A percentile compares a stretch with the other conserved stretches of the same genome.
Evolutionary conservation across 2,329 filamentous ascomycete species (phyloP).

Genomic region (Dothideomycetes sp.): DNA sequence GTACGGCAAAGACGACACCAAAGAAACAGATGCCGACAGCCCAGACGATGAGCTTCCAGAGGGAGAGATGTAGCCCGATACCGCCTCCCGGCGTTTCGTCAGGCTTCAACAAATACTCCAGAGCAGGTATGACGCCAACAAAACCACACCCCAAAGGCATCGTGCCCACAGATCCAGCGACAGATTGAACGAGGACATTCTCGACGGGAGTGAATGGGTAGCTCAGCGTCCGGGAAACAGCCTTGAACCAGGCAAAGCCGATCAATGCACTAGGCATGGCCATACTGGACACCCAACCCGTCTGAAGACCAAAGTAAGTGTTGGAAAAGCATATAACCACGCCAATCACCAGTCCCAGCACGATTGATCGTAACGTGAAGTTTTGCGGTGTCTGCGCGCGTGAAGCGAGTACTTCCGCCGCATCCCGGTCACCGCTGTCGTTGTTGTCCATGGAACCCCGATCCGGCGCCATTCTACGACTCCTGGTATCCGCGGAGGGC

Average conservation of each 20-base stretch:
- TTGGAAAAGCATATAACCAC: conserved; percentile 92
- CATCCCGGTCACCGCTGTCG: conserved; percentile 9
- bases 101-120: conserved; percentile 72
- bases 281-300: conserved; percentile 78
- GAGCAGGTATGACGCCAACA: conserved; percentile 84
- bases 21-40: conserved; percentile 90
- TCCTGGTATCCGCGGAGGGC: too few species aligned
- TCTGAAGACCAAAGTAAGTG: conserved; percentile 98
- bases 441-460: conserved; percentile 19
- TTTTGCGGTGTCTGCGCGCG: conserved; percentile 46
- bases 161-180: conserved; percentile 88
- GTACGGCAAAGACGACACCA: conserved; percentile 92
- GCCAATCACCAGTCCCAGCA: conserved; percentile 74
- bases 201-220: conserved; percentile 89
- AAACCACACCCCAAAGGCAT: conserved; percentile 96
- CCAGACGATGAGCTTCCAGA: conserved; percentile 79
- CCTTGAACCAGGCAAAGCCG: conserved; percentile 88
- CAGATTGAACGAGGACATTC: conserved; percentile 93
- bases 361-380: conserved; percentile 75
- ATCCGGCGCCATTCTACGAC: conserved; percentile 29
- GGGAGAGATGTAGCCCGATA: conserved; percentile 31
- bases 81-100: conserved; percentile 47
- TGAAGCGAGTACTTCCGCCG: conserved; percentile 16
- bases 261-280: conserved; percentile 92
- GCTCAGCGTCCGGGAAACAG: conserved; percentile 60